Conservation (phyloP, 352 stramenopile species). For the Elongisporangium anandrum region DNA sequence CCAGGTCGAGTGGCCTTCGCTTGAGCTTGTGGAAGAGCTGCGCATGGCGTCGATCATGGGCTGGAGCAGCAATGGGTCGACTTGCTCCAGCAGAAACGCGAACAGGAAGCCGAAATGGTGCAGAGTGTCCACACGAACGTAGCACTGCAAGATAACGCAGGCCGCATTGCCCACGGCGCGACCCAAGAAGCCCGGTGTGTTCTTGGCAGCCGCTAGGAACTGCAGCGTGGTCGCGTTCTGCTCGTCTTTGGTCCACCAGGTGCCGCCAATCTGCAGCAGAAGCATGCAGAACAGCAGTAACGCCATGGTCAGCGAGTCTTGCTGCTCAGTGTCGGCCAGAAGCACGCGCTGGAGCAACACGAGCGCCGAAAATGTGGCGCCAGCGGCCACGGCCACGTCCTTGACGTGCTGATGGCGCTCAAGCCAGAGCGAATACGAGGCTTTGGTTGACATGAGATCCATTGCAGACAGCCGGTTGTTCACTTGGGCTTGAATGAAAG, state of each 20-base stretch:
- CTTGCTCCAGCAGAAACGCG: slow-evolving; percentile 59
- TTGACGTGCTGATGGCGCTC: not conserved
- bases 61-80: slow-evolving; percentile 38
- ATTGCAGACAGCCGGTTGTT: not conserved
- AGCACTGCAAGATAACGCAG: slow-evolving; percentile 20
- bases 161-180: not conserved
- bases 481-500: not conserved
- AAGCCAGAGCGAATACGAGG: not conserved
- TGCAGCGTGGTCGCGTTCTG: slow-evolving; percentile 10
- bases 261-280: slow-evolving; percentile 12
- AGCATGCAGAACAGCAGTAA: slow-evolving; percentile 24
- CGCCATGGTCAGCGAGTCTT: slow-evolving; percentile 26
- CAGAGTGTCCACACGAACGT: slow-evolving; percentile 41
- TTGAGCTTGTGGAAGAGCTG: not conserved
- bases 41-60: slow-evolving; percentile 26
- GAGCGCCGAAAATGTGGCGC: not conserved
- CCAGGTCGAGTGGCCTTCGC: slow-evolving; percentile 8
- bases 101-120: slow-evolving; percentile 67
- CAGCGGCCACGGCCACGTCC: not conserved
- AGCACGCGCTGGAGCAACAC: not conserved
- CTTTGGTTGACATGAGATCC: not conserved
- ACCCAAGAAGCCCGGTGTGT: slow-evolving; percentile 27
- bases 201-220: slow-evolving; percentile 15
- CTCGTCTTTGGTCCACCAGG: not conserved
- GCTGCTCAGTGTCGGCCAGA: not conserved